Conservation (phyloP, 257 asterid genomes). For the Solanum chiquidenum region DNA sequence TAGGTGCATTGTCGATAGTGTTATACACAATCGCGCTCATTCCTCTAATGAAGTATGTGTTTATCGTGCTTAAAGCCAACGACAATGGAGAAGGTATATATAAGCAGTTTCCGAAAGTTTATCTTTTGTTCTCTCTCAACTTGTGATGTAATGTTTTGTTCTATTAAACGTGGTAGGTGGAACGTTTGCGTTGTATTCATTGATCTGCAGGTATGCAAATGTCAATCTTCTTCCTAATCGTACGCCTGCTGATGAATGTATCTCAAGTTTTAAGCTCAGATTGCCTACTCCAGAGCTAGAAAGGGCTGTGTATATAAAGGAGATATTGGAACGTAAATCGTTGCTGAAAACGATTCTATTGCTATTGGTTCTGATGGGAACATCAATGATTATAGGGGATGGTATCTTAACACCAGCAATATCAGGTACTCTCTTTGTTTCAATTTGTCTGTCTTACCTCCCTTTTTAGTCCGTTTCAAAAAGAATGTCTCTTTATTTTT, state of each 20-base stretch:
- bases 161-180: conserved; percentile 60
- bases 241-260: conserved; percentile 69
- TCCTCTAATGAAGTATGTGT: conserved; percentile 72
- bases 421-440: conserved; percentile 33
- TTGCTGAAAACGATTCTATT: conserved; percentile 47
- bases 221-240: conserved; percentile 88
- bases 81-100: conserved; percentile 84
- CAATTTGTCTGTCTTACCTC: not conserved
- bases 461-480: too few relatives aligned
- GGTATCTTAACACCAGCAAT: conserved; percentile 96
- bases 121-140: not conserved
- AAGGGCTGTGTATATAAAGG: conserved; percentile 81
- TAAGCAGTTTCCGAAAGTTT: not conserved
- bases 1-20: conserved; percentile 86
- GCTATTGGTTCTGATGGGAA: conserved; percentile 78
- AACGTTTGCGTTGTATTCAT: conserved; percentile 85
- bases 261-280: conserved; percentile 88
- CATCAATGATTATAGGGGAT: conserved; percentile 92
- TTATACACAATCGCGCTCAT: conserved; percentile 89
- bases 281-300: conserved; percentile 88
- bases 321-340: conserved; percentile 56
- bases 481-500: too few relatives aligned
- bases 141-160: not conserved
- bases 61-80: conserved; percentile 83
- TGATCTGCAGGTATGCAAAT: conserved; percentile 85